A percentile compares a stretch with the other conserved stretches of the same genome.
phyloP scores from a whole-genome alignment of 345 rosid species.

The Schrenkiella parvula region DNA sequence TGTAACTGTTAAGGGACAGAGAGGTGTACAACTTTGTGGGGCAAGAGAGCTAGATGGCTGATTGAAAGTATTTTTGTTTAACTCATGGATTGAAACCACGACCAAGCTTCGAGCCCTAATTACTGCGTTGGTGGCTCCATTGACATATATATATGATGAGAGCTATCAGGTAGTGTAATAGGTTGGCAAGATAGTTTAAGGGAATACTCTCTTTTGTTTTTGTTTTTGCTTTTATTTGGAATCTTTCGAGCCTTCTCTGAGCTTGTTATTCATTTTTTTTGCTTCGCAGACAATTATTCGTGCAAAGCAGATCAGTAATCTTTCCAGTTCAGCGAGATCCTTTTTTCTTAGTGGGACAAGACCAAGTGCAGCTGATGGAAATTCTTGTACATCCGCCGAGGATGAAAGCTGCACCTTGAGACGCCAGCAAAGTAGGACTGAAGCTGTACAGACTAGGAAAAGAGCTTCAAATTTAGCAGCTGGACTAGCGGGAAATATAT shows the following conservation, averaged over 20 bases:
- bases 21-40: neutral
- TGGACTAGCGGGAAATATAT: constrained; percentile 34
- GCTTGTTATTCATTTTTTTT: constrained; percentile 13
- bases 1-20: constrained; percentile 1
- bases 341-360: constrained; percentile 72
- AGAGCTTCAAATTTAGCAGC: constrained; percentile 38
- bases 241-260: constrained; percentile 13
- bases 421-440: constrained; percentile 48
- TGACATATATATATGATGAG: constrained; percentile 18
- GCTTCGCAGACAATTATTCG: constrained; percentile 62
- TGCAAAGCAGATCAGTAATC: constrained; percentile 69
- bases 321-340: constrained; percentile 73
- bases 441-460: constrained; percentile 41
- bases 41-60: neutral
- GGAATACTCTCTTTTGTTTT: neutral
- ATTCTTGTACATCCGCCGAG: constrained; percentile 69
- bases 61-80: neutral
- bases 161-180: constrained; percentile 29
- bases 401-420: constrained; percentile 72
- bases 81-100: constrained; percentile 7
- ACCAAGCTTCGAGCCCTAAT: neutral
- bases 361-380: constrained; percentile 71
- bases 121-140: constrained; percentile 10
- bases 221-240: neutral
- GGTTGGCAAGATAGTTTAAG: constrained; percentile 11